Percentiles rank a stretch among this genome's conserved stretches.
These are phyloP conservation scores for Biscogniauxia mediterranea DNA, from an alignment of 2,329 filamentous ascomycete genomes.

Conservation along the genomic window DNA sequence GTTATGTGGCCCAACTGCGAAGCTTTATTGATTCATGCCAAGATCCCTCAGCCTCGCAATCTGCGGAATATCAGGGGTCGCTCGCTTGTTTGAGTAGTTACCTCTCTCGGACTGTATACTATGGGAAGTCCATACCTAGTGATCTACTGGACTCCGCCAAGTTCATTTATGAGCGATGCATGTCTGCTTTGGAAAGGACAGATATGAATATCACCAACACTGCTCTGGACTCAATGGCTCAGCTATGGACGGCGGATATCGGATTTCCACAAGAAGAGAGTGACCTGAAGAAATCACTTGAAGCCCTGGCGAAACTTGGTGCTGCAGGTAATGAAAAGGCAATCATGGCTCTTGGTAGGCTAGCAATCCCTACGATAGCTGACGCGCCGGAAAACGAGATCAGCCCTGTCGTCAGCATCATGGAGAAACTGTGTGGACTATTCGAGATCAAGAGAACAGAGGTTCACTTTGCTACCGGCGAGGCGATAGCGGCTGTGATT, in stretches of 20 bases:
- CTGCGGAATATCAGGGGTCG: constrained; percentile 33
- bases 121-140: constrained; percentile 18
- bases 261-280: constrained; percentile 28
- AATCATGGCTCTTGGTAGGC: constrained; percentile 74
- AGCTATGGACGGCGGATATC: constrained; percentile 33
- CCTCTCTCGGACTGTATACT: constrained; percentile 27
- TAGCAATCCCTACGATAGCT: constrained; percentile 57
- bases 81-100: constrained; percentile 29
- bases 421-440: constrained; percentile 69
- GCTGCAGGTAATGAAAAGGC: constrained; percentile 67
- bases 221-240: constrained; percentile 31
- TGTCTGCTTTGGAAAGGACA: constrained; percentile 14
- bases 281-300: constrained; percentile 60
- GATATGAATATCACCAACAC: constrained; percentile 26
- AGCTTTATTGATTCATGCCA: constrained; percentile 23
- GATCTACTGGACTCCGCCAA: constrained; percentile 25
- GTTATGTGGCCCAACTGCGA: constrained; percentile 38
- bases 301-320: constrained; percentile 67
- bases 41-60: constrained; percentile 27
- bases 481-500: constrained; percentile 76
- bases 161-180: constrained; percentile 21
- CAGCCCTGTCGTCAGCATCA: constrained; percentile 50
- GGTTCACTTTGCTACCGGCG: constrained; percentile 86
- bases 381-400: constrained; percentile 38
- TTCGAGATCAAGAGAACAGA: constrained; percentile 85